Evolutionary conservation across 2,329 filamentous ascomycete genomes (phyloP), one percentile per base, ranked within the genome.

Genomic region (Claviceps citrina): DNA sequence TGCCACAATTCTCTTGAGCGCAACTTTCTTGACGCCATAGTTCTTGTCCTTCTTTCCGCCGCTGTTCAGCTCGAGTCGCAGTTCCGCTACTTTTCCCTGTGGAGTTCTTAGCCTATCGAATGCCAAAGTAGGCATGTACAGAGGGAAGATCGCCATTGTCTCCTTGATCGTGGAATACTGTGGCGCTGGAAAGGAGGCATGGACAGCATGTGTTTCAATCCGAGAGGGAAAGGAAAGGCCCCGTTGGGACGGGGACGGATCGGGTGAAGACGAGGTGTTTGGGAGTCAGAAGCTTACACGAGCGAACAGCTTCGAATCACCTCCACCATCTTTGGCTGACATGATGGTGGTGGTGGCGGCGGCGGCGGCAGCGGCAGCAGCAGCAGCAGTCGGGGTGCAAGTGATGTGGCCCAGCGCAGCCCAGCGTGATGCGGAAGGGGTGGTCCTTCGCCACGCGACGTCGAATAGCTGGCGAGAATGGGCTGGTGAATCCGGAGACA

Each of bases 281-380:
- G 35, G 32, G 40, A 43, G 34, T 27, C 32, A 19, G 31, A 44
- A 42, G 62, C 71, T 70, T 75, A 98, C 91, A 70, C 91, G 79
- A 63, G 91, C 89, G 70, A 98, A 98, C 67, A 98, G 80, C 76
- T 95, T 96, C 67, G 91, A 93, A 77, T 96, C 91, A 65, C 91
- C 86, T 66, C 84, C 84, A 62, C 77, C 52, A 46, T 54, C 65
- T 45, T 68, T 61, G 54, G 58, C 65, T 53, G 72, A 68, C 71
- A 76, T 76, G 58, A 49, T 18, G 18, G 38, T 12, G 36, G 30
- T 34, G 36, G 44, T 37, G 31, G 24, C 30, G 7, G 34, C 7
- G 22, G 26, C 34, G 18, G 38, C 26, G 36, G 30, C 32, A 32
- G 44, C 34, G 31, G 24, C 30, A 4, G 34, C 7, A 18, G 26